Percentiles rank a stretch among this genome's conserved stretches.
Conservation (phyloP, 2,329 filamentous ascomycete genomes). For the Pyricularia grisea region DNA sequence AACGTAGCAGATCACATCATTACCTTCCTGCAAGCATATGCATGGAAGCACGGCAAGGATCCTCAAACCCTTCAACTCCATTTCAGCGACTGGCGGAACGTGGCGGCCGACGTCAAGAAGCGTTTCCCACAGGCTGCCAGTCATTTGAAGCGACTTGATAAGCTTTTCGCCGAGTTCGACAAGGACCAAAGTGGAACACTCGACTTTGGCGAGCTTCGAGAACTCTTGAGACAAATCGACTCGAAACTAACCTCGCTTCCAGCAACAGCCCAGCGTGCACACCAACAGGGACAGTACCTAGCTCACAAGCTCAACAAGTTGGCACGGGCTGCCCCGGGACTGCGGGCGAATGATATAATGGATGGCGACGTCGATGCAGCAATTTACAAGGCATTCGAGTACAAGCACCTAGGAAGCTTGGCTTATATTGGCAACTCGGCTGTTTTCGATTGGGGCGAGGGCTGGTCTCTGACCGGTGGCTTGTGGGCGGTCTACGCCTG, state of each 20-base stretch:
- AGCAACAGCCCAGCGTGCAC: constrained; percentile 89
- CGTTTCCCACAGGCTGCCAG: constrained; percentile 85
- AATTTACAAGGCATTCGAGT: constrained; percentile 90
- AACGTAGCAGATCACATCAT: constrained; percentile 89
- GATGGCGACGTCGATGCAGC: constrained; percentile 89
- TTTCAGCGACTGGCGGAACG: constrained; percentile 79
- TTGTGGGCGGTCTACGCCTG: constrained; percentile 92
- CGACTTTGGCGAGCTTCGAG: constrained; percentile 84
- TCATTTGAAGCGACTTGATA: constrained; percentile 83
- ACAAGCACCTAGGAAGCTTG: constrained; percentile 81
- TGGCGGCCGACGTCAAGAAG: constrained; percentile 75
- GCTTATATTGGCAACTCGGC: constrained; percentile 96
- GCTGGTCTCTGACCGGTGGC: constrained; percentile 70
- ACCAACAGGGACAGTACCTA: constrained; percentile 91
- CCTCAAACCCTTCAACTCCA: constrained; percentile 79
- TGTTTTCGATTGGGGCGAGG: constrained; percentile 79
- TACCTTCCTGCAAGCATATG: constrained; percentile 77
- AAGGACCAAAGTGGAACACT: constrained; percentile 87
- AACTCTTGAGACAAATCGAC: constrained; percentile 87
- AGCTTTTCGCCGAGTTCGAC: constrained; percentile 86
- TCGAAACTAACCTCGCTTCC: constrained; percentile 88
- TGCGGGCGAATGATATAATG: constrained; percentile 69
- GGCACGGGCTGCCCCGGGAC: constrained; percentile 64
- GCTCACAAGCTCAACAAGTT: constrained; percentile 92
- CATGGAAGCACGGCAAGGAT: constrained; percentile 86